Evolutionary conservation across 768 basidiomycete genomes (phyloP), one percentile per base, ranked within the genome.

Genomic region (Pleurotus cornucopiae): DNA sequence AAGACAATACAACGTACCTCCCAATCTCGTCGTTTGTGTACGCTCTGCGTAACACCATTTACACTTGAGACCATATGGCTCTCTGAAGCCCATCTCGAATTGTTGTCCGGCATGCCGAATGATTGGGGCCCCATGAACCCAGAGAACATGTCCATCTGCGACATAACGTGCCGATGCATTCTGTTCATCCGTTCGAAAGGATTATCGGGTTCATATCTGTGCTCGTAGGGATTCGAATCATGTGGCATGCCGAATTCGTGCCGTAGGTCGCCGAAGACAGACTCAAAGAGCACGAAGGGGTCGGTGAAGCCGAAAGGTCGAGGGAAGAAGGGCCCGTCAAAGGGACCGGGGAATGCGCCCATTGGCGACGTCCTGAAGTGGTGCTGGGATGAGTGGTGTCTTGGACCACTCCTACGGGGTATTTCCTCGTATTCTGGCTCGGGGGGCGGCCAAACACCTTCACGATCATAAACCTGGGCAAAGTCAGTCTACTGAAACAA

Each of bases 371-470:
- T 61, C 40, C 58, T 55, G 46, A 53, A 57, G 25, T 58, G 64
- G 44, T 59, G 64, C 34, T 65, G 68, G 45, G 65, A 43, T 9
- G 62, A 56, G 5, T 58, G 59, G 21, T 63, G 66, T 12, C 63
- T 66, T 49, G 62, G 59, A 37, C 66, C 64, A 47, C 61, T 54
- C 16, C 64, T 60, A 21, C 54, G 55, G 4, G 55, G 49, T 21
- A 64, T 59, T 13, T 63, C 62, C 9, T 70, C 73, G 9, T 61
- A 55, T 54, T 68, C 69, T 46, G 62, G 66, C 59, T 73, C 62
- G 1, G 85, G 85, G 6, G 86, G 87, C 9, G 90, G 90, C 85
- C 86, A 91, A 48, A 83, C 75, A 38, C 89, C 88, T 59, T 85
- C 71, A n/a, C 68, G 66, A 63, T 92, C 90, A 66, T 90, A 91